Conservation (phyloP, 2,329 filamentous ascomycete species). For the Fusarium humuli region DNA sequence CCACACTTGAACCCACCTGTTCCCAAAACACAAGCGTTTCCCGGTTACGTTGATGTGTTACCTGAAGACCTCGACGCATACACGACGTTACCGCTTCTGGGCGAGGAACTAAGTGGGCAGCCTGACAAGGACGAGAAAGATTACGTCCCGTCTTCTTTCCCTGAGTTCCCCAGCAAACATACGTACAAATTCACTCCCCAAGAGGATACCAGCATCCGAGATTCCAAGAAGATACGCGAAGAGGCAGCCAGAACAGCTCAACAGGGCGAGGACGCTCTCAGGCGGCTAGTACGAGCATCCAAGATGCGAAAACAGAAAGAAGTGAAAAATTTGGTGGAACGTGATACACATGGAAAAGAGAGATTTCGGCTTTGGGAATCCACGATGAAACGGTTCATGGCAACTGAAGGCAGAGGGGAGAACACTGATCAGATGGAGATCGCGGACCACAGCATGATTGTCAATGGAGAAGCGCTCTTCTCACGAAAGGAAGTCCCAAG, state of each 20-base stretch:
- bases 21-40: conserved; percentile 52
- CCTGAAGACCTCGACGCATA: conserved; percentile 56
- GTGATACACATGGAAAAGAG: conserved; percentile 63
- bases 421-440: conserved; percentile 60
- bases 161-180: conserved; percentile 72
- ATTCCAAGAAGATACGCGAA: conserved; percentile 69
- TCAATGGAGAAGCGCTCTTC: conserved; percentile 67
- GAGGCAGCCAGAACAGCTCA: conserved; percentile 70
- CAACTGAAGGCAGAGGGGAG: conserved; percentile 47
- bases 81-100: conserved; percentile 59
- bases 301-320: conserved; percentile 75
- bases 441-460: conserved; percentile 73
- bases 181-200: conserved; percentile 71
- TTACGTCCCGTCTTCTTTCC: conserved; percentile 70
- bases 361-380: conserved; percentile 71
- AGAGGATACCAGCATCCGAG: conserved; percentile 58
- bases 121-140: conserved; percentile 65
- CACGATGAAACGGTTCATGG: conserved; percentile 68
- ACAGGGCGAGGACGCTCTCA: conserved; percentile 71
- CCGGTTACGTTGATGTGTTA: conserved; percentile 54
- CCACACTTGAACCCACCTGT: conserved; percentile 69
- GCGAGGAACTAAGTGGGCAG: conserved; percentile 68
- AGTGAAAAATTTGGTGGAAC: conserved; percentile 66
- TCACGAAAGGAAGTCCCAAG: conserved; percentile 66
- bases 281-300: conserved; percentile 69